Evolutionary conservation across 257 asterid species (phyloP), one percentile per base, ranked within the genome.

Genomic region (Solanum habrochaites): DNA sequence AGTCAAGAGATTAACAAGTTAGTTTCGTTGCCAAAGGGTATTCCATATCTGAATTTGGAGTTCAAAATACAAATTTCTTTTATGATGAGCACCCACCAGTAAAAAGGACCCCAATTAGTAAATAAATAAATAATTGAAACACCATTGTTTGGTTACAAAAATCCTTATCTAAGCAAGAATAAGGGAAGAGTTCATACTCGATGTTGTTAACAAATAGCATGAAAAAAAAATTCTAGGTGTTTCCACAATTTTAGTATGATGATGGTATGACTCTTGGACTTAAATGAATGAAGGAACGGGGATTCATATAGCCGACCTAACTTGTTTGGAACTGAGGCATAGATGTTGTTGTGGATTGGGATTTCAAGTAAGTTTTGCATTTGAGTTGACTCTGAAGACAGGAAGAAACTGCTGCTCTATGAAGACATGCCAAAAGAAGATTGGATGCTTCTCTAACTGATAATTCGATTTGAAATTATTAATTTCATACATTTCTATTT

Each of bases 381-480:
- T 71, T 3, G 45, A 32, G 25, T 37, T 71, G 78, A 71, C 43
- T 16, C 25, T 71, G 78, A 71, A 16, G 78, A 71, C 39, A 47
- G 86, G 70, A 92, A 92, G 62, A 90, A n/a, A 91, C 75, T 82
- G 87, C 89, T 89, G 73, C 32, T 89, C 77, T 13, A 47, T 80
- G 47, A 69, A 62, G 25, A 4, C 4, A 16, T 62, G 25, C 56
- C 20, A 25, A 93, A 83, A 89, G 86, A 62, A 91, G 94, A 86
- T 89, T 92, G 88, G 95, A 92, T 39, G 80, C 83, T 92, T 35
- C n/a, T 93, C 27, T 45, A 45, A 37, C 42, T 82, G 21, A 21
- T 21, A 74, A 74, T 11, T 74, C 40, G 31, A 74, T 23, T n/a
- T 74, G 52, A 74, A 40, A 74, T 70, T 40, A 74, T 12, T 88